Base-by-base conservation (phyloP, 306 rosid species). In the Vachellia pachyceras region DNA sequence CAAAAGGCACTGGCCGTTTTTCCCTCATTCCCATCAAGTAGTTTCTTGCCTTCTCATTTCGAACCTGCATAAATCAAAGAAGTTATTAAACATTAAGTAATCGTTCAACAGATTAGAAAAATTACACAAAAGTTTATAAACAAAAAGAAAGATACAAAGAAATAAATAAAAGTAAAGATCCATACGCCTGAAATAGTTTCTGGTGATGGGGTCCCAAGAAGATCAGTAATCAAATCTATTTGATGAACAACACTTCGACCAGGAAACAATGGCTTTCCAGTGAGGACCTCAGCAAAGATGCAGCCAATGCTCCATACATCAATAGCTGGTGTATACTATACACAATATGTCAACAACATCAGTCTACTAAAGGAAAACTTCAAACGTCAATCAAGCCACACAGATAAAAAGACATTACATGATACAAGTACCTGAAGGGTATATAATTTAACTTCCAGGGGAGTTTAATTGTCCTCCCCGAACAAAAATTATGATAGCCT, bases 401-500 rank as follows among this genome's bases (percentile, higher is more conserved):
- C 47, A 73, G 7, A 57, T 72, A 68, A 50, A 66, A 70, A 77
- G 46, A 47, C 45, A 72, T 69, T 22, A 64, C 89, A 89, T 77
- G 88, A 64, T 74, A 70, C 50, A 76, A 57, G 58, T 69, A 60
- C 78, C 85, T 91, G 89, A 83, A 85, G 6, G 36, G 63, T 39
- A 82, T 41, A 69, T 71, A 50, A 82, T 50, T 77, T 73, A 82
- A 72, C 65, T 39, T 63, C 69, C 33, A 52, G 14, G 73, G 49
- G 61, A 76, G 46, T 17, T 73, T 36, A 52, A 52, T 87, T 89
- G 91, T 91, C 99, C 97, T 88, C 95, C 97, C 97, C 92, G 97
- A 95, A 95, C 99, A 91, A 95, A 88, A 93, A 94, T 90, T 90
- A 89, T 95, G 91, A 82, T 91, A 86, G 90, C 91, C 97, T 90